These are phyloP conservation scores for Penicillium verrucosum DNA, from an alignment of 2,329 filamentous ascomycete genomes.

Conservation along the genomic window DNA sequence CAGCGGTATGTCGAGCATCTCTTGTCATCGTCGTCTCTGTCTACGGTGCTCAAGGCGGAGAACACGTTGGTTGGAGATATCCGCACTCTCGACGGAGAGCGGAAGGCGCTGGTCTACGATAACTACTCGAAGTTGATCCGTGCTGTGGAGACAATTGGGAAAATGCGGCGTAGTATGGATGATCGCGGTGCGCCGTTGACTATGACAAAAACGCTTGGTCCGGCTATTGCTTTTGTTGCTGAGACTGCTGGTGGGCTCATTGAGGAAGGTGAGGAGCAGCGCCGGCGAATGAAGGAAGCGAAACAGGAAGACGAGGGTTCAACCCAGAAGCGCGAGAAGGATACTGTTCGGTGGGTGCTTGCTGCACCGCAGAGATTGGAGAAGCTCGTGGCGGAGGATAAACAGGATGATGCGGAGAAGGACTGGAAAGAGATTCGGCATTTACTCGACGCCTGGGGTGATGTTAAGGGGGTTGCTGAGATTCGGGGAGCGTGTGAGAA, in stretches of 20 bases:
- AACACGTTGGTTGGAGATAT: constrained; percentile 63
- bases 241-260: constrained; percentile 43
- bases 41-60: constrained; percentile 45
- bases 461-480: constrained; percentile 44
- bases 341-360: constrained; percentile 47
- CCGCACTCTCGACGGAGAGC: constrained; percentile 85
- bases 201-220: constrained; percentile 45
- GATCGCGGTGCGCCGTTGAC: constrained; percentile 44
- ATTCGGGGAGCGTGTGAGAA: constrained; percentile 40
- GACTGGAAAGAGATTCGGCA: constrained; percentile 43
- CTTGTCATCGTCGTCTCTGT: constrained; percentile 40
- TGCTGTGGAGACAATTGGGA: constrained; percentile 93
- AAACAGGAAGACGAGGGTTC: constrained; percentile 16
- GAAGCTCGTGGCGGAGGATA: constrained; percentile 37
- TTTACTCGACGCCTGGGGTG: constrained; percentile 43
- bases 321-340: constrained; percentile 33
- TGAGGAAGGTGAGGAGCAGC: constrained; percentile 39
- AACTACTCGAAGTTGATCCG: constrained; percentile 96
- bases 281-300: constrained; percentile 28
- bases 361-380: constrained; percentile 40
- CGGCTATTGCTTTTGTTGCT: constrained; percentile 44
- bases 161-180: constrained; percentile 53
- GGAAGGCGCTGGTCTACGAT: constrained; percentile 95
- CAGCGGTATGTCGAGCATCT: constrained; percentile 52
- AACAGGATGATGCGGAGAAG: constrained; percentile 39